phyloP scores from a whole-genome alignment of 805 yeast genomes.

The Candida germanica region DNA sequence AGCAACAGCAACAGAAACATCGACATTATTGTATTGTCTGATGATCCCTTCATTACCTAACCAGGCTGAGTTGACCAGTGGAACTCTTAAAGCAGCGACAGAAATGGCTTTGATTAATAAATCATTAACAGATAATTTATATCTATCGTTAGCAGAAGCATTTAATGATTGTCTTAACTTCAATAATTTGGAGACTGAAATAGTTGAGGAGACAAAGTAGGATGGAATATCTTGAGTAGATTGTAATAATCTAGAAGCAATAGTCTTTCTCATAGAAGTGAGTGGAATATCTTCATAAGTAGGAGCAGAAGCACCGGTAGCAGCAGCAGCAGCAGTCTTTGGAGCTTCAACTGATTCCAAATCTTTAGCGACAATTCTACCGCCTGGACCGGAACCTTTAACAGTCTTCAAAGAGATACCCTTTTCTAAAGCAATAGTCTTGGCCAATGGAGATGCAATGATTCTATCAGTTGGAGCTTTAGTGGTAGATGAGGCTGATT shows the following conservation, averaged over 20 bases:
- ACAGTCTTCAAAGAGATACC: constrained; percentile 84
- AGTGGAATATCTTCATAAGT: constrained; percentile 80
- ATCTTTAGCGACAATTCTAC: constrained; percentile 90
- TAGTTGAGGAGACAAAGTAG: constrained; percentile 83
- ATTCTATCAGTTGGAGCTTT: constrained; percentile 60
- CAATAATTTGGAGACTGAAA: constrained; percentile 84
- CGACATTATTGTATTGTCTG: constrained; percentile 88
- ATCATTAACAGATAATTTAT: constrained; percentile 91
- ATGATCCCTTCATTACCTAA: constrained; percentile 83
- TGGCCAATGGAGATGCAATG: constrained; percentile 93
- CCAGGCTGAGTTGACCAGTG: constrained; percentile 94
- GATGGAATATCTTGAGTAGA: constrained; percentile 88
- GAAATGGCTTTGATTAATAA: constrained; percentile 92
- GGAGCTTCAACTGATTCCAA: constrained; percentile 66
- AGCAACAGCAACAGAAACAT: constrained; percentile 97
- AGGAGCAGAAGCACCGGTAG: constrained; percentile 51
- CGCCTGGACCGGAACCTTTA: constrained; percentile 92
- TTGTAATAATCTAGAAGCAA: constrained; percentile 81
- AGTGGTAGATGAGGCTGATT: constrained; percentile 36
- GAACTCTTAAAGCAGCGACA: constrained; percentile 83
- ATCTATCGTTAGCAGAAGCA: constrained; percentile 78
- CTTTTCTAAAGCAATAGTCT: constrained; percentile 85
- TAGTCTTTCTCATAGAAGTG: constrained; percentile 89
- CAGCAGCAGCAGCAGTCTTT: constrained; percentile 42
- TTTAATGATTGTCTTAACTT: constrained; percentile 90